Percentiles rank a stretch among this genome's conserved stretches.
Conservation (phyloP, 345 rosid genomes). For the Populus deltoides region DNA sequence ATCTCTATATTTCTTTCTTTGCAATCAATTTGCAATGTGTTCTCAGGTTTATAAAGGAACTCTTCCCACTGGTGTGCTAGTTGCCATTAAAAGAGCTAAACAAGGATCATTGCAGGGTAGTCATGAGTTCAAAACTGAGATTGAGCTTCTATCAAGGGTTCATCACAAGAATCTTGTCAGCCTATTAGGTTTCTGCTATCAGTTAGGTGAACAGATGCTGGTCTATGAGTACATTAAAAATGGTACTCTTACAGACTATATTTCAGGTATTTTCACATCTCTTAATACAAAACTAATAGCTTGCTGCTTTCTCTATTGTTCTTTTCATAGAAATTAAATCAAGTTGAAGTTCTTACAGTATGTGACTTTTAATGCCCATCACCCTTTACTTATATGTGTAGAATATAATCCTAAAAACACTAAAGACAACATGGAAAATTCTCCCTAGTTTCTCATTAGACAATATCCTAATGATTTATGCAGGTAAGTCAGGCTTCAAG, state of each 20-base stretch:
- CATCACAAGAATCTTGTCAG: constrained; percentile 77
- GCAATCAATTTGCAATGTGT: not conserved
- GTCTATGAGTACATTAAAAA: constrained; percentile 71
- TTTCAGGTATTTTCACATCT: constrained; percentile 51
- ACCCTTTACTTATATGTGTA: no score
- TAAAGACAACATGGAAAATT: no score
- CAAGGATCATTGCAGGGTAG: constrained; percentile 86
- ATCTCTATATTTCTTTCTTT: not conserved
- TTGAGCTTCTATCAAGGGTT: constrained; percentile 84
- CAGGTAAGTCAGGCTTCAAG: constrained; percentile 23
- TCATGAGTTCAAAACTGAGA: constrained; percentile 77
- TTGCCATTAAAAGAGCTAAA: constrained; percentile 81
- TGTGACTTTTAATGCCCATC: no score
- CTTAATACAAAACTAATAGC: not conserved
- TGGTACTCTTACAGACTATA: constrained; percentile 57
- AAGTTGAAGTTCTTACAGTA: no score
- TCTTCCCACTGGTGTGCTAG: constrained; percentile 48
- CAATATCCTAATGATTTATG: not conserved
- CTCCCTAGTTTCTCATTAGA: no score
- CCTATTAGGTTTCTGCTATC: constrained; percentile 72
- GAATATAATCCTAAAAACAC: no score
- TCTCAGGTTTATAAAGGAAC: constrained; percentile 71
- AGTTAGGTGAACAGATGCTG: constrained; percentile 67
- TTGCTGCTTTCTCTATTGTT: not conserved
- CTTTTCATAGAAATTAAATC: no score